phyloP scores from a whole-genome alignment of 2,329 filamentous ascomycete genomes.

The Raffaelea ambrosiae region DNA sequence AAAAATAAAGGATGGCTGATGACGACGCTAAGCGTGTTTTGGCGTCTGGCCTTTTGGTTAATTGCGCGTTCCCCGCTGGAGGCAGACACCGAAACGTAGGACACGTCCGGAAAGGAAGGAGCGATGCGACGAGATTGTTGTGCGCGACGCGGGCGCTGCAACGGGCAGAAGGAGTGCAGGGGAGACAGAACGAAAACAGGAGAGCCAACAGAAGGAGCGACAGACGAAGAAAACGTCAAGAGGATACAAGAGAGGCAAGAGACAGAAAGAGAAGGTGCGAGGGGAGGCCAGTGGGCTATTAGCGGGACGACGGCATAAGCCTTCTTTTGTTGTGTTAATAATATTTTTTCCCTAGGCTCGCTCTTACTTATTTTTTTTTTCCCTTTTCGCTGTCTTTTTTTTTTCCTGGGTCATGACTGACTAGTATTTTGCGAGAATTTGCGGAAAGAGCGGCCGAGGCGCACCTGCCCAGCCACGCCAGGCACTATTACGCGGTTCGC shows the following conservation, averaged over 20 bases:
- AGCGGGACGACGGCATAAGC: constrained; percentile 1
- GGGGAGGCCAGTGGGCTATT: not conserved
- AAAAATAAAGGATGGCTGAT: constrained; percentile 5
- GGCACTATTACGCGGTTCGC: not conserved
- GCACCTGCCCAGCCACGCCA: constrained; percentile 8
- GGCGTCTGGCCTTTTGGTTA: not conserved
- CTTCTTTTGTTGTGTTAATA: not conserved
- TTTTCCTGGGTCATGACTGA: not conserved
- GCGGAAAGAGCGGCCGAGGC: constrained; percentile 10
- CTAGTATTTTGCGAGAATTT: constrained; percentile 4
- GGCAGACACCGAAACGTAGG: constrained; percentile 2
- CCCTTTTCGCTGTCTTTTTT: not conserved
- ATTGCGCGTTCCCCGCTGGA: constrained; percentile 3
- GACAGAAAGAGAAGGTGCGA: not conserved
- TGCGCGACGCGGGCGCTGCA: not conserved
- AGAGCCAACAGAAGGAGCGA: not conserved
- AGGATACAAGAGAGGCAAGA: not conserved
- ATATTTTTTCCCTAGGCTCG: not conserved
- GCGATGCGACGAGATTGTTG: not conserved
- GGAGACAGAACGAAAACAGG: not conserved
- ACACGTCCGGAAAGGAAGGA: not conserved
- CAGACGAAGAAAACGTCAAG: not conserved
- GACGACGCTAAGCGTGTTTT: constrained; percentile 8
- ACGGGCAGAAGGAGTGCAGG: not conserved
- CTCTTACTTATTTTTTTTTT: not conserved